phyloP scores from a whole-genome alignment of 148 eudicot genomes.

The Simmondsia chinensis region DNA sequence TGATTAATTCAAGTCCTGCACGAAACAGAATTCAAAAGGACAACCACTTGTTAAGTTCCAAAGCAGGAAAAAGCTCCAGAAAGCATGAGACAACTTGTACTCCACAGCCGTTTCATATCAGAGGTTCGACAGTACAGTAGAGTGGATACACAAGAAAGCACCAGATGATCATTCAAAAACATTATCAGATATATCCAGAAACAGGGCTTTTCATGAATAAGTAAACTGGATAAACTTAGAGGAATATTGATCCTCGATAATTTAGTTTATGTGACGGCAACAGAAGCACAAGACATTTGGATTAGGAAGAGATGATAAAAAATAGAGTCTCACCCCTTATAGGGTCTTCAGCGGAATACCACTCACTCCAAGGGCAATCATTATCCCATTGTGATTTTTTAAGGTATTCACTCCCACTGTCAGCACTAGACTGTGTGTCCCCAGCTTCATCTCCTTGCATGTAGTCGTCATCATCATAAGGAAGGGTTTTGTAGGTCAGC shows the following conservation, averaged over 20 bases:
- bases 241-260: too few relatives aligned
- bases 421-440: conserved; percentile 27
- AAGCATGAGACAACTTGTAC: not conserved
- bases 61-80: not conserved
- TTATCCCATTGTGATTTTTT: conserved; percentile 83
- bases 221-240: too few relatives aligned
- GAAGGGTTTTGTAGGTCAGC: conserved; percentile 72
- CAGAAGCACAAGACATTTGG: too few relatives aligned
- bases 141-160: too few relatives aligned
- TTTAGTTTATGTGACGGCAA: too few relatives aligned
- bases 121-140: too few relatives aligned
- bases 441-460: conserved; percentile 32
- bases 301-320: too few relatives aligned
- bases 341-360: conserved; percentile 96
- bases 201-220: too few relatives aligned
- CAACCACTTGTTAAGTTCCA: conserved; percentile 1
- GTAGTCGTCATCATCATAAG: conserved; percentile 41
- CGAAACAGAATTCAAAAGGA: conserved; percentile 11
- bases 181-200: too few relatives aligned
- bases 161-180: too few relatives aligned
- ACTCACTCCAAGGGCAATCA: conserved; percentile 96
- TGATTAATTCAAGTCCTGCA: conserved; percentile 67
- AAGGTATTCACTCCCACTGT: conserved; percentile 27
- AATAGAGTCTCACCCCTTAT: conserved; percentile 47
- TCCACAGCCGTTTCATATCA: too few relatives aligned